These are phyloP conservation scores for Dioscorea cayenensis DNA, from an alignment of 116 monocot genomes.

Conservation along the genomic window DNA sequence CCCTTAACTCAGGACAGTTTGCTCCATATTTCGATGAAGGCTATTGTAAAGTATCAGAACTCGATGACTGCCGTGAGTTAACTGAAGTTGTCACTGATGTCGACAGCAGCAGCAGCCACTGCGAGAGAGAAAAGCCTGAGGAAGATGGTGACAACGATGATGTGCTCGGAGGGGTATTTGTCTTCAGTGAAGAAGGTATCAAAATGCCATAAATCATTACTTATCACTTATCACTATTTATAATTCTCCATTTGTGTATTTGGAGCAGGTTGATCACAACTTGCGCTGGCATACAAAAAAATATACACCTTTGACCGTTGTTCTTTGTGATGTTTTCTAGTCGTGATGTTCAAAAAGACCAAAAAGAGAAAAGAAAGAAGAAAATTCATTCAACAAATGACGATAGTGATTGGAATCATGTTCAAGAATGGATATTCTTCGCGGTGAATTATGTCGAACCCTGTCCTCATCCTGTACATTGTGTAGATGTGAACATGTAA, in stretches of 20 bases:
- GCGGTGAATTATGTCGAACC: not conserved
- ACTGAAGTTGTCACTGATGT: constrained; percentile 73
- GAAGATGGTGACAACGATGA: constrained; percentile 84
- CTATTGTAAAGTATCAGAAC: constrained; percentile 65
- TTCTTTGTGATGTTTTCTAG: not conserved
- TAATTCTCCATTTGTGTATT: not conserved
- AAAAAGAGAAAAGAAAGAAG: not conserved
- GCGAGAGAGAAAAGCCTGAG: constrained; percentile 64
- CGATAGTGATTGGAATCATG: no score
- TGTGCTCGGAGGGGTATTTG: constrained; percentile 70
- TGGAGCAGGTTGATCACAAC: not conserved
- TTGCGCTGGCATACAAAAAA: no score
- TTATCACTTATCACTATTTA: not conserved
- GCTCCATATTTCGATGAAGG: constrained; percentile 63
- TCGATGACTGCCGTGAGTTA: constrained; percentile 62
- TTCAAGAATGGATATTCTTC: not conserved
- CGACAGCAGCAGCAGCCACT: constrained; percentile 79
- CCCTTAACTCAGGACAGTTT: constrained; percentile 36
- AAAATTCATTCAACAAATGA: not conserved
- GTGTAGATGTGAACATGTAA: not conserved
- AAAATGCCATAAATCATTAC: not conserved
- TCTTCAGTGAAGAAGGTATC: constrained; percentile 74
- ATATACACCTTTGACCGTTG: not conserved
- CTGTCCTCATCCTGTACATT: not conserved
- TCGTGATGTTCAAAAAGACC: not conserved